Evolutionary conservation across 805 yeast species (phyloP).

Genomic region (Wickerhamiella spandovensis): DNA sequence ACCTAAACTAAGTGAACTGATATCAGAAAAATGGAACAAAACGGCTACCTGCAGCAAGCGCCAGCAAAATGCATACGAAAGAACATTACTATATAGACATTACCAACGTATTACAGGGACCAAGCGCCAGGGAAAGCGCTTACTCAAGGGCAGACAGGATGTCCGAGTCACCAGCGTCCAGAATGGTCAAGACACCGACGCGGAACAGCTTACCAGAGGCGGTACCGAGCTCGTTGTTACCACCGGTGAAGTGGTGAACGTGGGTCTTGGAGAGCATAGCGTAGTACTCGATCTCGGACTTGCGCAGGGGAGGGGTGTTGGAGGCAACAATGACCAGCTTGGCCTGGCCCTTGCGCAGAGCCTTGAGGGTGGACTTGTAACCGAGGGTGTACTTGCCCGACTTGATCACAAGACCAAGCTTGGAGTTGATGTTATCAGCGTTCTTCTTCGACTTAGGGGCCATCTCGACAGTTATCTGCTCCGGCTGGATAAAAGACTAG

Average conservation of each 20-base stretch:
- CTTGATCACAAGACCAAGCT: slow-evolving; percentile 95
- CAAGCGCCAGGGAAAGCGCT: slow-evolving; percentile 1
- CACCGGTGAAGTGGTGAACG: slow-evolving; percentile 98
- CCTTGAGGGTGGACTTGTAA: slow-evolving; percentile 96
- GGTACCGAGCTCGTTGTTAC: slow-evolving; percentile 99
- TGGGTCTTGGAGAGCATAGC: slow-evolving; percentile 98
- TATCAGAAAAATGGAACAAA: no score
- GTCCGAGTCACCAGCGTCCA: slow-evolving; percentile 99
- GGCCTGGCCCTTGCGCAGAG: slow-evolving; percentile 98
- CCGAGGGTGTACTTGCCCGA: slow-evolving; percentile 99
- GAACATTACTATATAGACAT: background rate
- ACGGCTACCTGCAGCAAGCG: no score
- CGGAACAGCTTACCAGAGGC: slow-evolving; percentile 99
- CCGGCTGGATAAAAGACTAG: slow-evolving; percentile 46
- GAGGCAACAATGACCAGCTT: slow-evolving; percentile 96
- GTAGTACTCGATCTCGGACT: slow-evolving; percentile 99
- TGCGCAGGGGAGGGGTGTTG: slow-evolving; percentile 99
- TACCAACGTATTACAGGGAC: background rate
- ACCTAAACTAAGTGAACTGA: no score
- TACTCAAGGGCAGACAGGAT: slow-evolving; percentile 41
- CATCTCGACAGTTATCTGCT: slow-evolving; percentile 90
- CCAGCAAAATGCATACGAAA: background rate
- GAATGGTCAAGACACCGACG: slow-evolving; percentile 91
- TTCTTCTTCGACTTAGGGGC: slow-evolving; percentile 91
- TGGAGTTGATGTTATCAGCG: slow-evolving; percentile 92